phyloP scores from a whole-genome alignment of 2,329 filamentous ascomycete species.

The Fusarium sp. region DNA sequence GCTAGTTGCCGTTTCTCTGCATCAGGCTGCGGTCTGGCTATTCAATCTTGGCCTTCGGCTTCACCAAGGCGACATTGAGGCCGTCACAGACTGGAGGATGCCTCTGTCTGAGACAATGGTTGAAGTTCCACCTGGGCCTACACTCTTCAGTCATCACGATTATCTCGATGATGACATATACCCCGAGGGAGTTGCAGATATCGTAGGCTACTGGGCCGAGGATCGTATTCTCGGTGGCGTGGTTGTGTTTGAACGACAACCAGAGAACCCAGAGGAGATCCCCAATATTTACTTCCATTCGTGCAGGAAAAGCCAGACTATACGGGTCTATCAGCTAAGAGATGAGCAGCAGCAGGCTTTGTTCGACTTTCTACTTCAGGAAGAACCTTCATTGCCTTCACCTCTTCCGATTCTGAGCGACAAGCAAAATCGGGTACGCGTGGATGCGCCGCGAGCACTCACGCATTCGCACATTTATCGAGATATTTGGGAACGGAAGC shows the following conservation, averaged over 20 bases:
- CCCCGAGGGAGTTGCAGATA: conserved; percentile 12
- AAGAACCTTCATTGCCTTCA: not conserved
- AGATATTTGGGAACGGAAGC: conserved; percentile 28
- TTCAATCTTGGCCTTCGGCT: conserved; percentile 15
- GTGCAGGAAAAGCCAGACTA: conserved; percentile 15
- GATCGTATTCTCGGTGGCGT: conserved; percentile 24
- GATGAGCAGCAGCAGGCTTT: conserved; percentile 18
- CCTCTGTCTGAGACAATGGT: not conserved
- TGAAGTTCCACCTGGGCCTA: conserved; percentile 1
- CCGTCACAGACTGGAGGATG: conserved; percentile 13
- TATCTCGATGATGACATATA: conserved; percentile 30
- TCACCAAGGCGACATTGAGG: conserved; percentile 12
- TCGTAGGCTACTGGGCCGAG: conserved; percentile 30
- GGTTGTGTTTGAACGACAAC: not conserved
- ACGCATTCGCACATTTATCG: conserved; percentile 16
- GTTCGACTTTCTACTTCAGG: conserved; percentile 8
- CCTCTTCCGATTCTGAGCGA: conserved; percentile 15
- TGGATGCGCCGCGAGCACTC: conserved; percentile 15
- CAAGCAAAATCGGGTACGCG: conserved; percentile 12
- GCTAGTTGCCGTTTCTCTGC: conserved; percentile 5
- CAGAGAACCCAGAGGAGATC: not conserved
- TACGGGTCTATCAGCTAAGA: conserved; percentile 22
- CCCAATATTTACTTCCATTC: conserved; percentile 28
- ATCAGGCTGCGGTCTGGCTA: conserved; percentile 11
- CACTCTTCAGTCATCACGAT: conserved; percentile 14